Evolutionary conservation across 768 basidiomycete species (phyloP).

Genomic region (Lactarius sanguifluus): DNA sequence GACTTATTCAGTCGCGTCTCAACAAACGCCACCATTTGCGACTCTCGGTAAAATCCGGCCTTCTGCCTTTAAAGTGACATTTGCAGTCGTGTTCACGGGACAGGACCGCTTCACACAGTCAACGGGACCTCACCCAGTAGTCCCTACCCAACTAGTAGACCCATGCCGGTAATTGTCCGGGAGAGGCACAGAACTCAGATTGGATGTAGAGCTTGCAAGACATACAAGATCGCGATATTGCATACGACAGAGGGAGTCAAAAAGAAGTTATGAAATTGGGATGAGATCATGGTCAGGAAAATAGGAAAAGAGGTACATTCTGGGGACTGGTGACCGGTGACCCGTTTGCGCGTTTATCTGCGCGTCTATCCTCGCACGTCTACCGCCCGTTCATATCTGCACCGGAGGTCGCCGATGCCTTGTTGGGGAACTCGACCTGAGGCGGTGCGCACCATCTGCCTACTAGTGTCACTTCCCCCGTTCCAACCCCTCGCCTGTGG

Average conservation of each 20-base stretch:
- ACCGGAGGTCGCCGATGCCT: background rate
- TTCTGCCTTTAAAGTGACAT: slow-evolving; percentile 8
- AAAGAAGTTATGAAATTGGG: background rate
- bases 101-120: background rate
- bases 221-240: slow-evolving; percentile 21
- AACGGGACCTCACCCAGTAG: slow-evolving; percentile 8
- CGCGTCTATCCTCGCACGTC: background rate
- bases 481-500: background rate
- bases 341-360: background rate
- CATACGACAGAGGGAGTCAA: slow-evolving; percentile 6
- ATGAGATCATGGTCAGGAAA: slow-evolving; percentile 11
- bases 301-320: too few species aligned
- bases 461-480: background rate
- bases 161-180: slow-evolving; percentile 19
- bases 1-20: too few species aligned
- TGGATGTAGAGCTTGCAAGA: slow-evolving; percentile 22
- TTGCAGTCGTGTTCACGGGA: slow-evolving; percentile 3
- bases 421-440: background rate
- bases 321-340: too few species aligned
- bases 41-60: background rate
- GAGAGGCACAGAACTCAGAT: slow-evolving; percentile 20
- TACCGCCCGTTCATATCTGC: too few species aligned
- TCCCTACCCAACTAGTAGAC: slow-evolving; percentile 11
- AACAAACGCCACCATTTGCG: too few species aligned
- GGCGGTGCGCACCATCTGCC: background rate